Evolutionary conservation across 2,329 filamentous ascomycete genomes (phyloP).

Genomic region (Tolypocladium inflatum): DNA sequence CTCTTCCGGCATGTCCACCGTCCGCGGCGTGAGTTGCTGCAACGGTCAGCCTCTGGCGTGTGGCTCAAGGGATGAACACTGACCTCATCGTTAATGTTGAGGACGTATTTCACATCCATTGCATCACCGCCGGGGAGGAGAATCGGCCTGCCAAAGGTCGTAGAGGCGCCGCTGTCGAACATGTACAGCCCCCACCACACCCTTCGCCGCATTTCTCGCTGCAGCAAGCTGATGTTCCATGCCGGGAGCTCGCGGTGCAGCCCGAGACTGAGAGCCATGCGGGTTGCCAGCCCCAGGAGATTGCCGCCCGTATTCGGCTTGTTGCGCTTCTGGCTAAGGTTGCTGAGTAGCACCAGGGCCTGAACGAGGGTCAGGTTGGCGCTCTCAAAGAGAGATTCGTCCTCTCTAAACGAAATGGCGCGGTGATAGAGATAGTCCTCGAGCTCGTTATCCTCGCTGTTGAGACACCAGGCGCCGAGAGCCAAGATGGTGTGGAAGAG

Average conservation of each 20-base stretch:
- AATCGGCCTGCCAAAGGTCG: constrained; percentile 29
- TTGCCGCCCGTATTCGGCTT: constrained; percentile 39
- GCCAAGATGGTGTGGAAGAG: constrained; percentile 27
- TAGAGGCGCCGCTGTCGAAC: constrained; percentile 34
- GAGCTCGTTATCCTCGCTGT: constrained; percentile 14
- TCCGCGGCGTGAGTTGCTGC: constrained; percentile 12
- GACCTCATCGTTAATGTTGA: constrained; percentile 19
- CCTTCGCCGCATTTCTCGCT: constrained; percentile 26
- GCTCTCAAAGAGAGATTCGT: constrained; percentile 20
- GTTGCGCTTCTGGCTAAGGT: constrained; percentile 37
- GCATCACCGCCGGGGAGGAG: constrained; percentile 16
- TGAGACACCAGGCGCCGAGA: constrained; percentile 24
- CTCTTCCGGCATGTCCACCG: constrained; percentile 12
- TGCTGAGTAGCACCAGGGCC: constrained; percentile 20
- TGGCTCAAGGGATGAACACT: background rate
- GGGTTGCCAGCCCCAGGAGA: constrained; percentile 33
- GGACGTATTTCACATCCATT: constrained; percentile 18
- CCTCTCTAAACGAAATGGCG: constrained; percentile 15
- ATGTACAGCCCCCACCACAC: constrained; percentile 35
- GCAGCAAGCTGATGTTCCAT: constrained; percentile 20
- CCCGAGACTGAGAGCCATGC: constrained; percentile 36
- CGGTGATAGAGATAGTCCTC: constrained; percentile 19
- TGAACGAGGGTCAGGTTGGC: constrained; percentile 22
- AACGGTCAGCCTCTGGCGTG: background rate
- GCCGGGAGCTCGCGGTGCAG: constrained; percentile 32